Percentiles rank a stretch among this genome's conserved stretches.
These are phyloP conservation scores for Penicillium desertorum DNA, from an alignment of 495 filamentous ascomycete species.

Conservation along the genomic window DNA sequence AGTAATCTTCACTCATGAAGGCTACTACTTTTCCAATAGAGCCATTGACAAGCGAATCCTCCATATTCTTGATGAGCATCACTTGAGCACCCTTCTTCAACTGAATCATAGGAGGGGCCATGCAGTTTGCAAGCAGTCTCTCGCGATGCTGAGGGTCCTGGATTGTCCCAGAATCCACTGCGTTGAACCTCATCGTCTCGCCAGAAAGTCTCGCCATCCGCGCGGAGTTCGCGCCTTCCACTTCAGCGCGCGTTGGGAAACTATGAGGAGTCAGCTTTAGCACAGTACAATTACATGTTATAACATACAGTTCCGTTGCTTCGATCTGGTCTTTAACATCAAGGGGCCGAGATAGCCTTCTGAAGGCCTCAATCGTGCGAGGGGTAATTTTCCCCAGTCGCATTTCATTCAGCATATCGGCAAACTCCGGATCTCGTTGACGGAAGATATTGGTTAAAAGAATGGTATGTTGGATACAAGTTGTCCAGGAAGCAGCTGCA, in stretches of 20 bases:
- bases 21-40: slow-evolving; percentile 80
- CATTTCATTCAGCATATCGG: slow-evolving; percentile 96
- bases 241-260: slow-evolving; percentile 87
- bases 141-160: slow-evolving; percentile 66
- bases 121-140: slow-evolving; percentile 81
- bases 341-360: slow-evolving; percentile 65
- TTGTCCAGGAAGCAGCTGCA: slow-evolving; percentile 85
- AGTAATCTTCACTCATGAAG: slow-evolving; percentile 83
- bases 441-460: slow-evolving; percentile 94
- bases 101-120: slow-evolving; percentile 75
- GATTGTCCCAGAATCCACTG: slow-evolving; percentile 73
- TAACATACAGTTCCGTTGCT: slow-evolving; percentile 78
- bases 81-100: slow-evolving; percentile 93
- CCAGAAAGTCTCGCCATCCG: slow-evolving; percentile 73
- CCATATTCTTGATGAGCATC: slow-evolving; percentile 99
- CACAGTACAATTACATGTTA: neutral
- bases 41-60: slow-evolving; percentile 90
- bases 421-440: slow-evolving; percentile 90
- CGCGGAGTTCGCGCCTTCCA: slow-evolving; percentile 77
- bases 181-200: slow-evolving; percentile 63
- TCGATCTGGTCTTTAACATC: slow-evolving; percentile 73
- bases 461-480: slow-evolving; percentile 92
- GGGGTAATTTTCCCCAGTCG: slow-evolving; percentile 75
- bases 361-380: slow-evolving; percentile 69
- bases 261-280: slow-evolving; percentile 47